phyloP scores from a whole-genome alignment of 352 stramenopile species.

The Phytopythium litorale region DNA sequence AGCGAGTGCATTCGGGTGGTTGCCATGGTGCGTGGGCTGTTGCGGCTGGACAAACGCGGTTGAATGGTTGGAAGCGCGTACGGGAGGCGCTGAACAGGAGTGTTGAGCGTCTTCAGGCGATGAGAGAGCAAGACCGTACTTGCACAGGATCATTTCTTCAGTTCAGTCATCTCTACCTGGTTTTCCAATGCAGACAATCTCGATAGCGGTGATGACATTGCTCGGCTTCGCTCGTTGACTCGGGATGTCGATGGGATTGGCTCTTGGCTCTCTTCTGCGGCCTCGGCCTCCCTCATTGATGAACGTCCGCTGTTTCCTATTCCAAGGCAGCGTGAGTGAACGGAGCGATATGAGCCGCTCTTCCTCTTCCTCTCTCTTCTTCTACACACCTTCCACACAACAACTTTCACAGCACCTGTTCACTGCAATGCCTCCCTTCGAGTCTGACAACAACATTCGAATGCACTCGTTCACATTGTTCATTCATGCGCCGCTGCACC shows the following conservation, averaged over 20 bases:
- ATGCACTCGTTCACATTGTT: background rate
- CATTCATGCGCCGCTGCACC: background rate
- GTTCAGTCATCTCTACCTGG: constrained; percentile 20
- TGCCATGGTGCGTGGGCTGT: background rate
- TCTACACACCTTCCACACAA: background rate
- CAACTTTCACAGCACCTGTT: background rate
- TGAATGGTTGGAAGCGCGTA: constrained; percentile 3
- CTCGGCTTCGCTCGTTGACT: constrained; percentile 17
- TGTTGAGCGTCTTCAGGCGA: background rate
- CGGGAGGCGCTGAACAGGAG: background rate
- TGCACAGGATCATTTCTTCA: constrained; percentile 26
- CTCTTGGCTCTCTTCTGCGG: constrained; percentile 13
- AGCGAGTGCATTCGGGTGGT: background rate
- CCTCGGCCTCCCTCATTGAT: constrained; percentile 21
- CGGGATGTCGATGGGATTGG: constrained; percentile 13
- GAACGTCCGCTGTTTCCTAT: constrained; percentile 38
- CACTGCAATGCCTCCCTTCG: background rate
- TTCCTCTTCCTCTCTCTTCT: constrained; percentile 4
- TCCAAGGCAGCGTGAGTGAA: constrained; percentile 39
- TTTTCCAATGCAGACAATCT: constrained; percentile 22
- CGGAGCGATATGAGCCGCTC: constrained; percentile 27
- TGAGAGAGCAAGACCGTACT: constrained; percentile 18
- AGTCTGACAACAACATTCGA: background rate
- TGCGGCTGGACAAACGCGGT: background rate
- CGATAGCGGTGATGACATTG: constrained; percentile 20